These are phyloP conservation scores for Debaryomycetaceae sp. DNA, from an alignment of 1,139 yeast genomes.

Conservation along the genomic window DNA sequence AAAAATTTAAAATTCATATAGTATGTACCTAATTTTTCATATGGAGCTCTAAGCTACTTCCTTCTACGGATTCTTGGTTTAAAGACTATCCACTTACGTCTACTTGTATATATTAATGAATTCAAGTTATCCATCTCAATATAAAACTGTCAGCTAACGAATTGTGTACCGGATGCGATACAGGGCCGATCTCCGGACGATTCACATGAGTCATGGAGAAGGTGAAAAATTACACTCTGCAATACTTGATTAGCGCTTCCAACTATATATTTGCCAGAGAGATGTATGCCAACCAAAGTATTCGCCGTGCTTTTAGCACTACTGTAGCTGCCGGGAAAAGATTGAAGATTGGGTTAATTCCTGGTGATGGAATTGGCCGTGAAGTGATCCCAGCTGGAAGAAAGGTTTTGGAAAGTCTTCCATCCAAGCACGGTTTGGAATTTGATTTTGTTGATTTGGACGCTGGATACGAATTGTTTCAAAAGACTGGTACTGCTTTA, in stretches of 20 bases:
- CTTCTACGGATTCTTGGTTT: background rate
- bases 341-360: conserved; percentile 63
- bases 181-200: background rate
- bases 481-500: conserved; percentile 88
- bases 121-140: background rate
- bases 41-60: background rate
- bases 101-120: background rate
- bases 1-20: background rate
- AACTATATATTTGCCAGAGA: conserved; percentile 6
- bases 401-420: conserved; percentile 78
- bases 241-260: background rate
- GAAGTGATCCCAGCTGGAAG: conserved; percentile 97
- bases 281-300: conserved; percentile 21
- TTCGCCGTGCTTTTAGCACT: conserved; percentile 37
- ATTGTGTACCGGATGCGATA: background rate
- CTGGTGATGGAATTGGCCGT: conserved; percentile 98
- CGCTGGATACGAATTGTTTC: conserved; percentile 93
- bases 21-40: background rate
- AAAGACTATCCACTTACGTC: background rate
- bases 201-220: background rate
- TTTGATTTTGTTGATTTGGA: conserved; percentile 84
- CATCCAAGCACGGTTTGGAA: conserved; percentile 66
- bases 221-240: background rate
- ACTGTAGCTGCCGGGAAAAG: conserved; percentile 29
- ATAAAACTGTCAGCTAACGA: background rate